Percentiles rank a stretch among this genome's conserved stretches.
Conservation (phyloP, 2,329 filamentous ascomycete genomes). For the Ustilaginoidea virens region DNA sequence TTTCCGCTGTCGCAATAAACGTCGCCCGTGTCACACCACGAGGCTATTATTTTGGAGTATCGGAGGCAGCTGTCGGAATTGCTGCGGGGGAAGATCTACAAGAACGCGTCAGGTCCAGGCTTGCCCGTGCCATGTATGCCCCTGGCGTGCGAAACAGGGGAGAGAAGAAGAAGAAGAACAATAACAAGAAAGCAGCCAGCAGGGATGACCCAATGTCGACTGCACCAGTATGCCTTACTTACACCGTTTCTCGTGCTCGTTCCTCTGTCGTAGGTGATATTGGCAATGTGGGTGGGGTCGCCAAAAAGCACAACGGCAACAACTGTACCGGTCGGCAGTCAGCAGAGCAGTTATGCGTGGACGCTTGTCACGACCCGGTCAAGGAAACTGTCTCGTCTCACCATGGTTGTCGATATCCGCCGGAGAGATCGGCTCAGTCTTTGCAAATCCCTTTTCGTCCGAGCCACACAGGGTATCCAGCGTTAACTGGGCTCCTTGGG, state of each 20-base stretch:
- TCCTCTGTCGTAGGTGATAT: slow-evolving; percentile 20
- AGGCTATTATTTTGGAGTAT: slow-evolving; percentile 19
- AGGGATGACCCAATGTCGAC: neutral
- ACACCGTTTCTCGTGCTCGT: slow-evolving; percentile 22
- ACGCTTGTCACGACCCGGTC: no score
- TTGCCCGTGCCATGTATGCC: no score
- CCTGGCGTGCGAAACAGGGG: neutral
- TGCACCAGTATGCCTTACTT: no score
- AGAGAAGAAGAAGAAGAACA: neutral
- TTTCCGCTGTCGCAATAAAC: slow-evolving; percentile 22
- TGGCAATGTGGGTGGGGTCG: slow-evolving; percentile 23
- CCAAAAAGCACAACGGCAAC: slow-evolving; percentile 25
- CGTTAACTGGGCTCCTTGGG: slow-evolving; percentile 25
- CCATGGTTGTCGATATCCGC: slow-evolving; percentile 17
- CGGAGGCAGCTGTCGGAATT: slow-evolving; percentile 18
- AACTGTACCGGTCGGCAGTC: slow-evolving; percentile 12
- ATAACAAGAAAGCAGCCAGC: neutral
- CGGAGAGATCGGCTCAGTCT: slow-evolving; percentile 11
- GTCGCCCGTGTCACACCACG: slow-evolving; percentile 27
- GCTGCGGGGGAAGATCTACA: slow-evolving; percentile 21
- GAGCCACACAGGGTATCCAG: slow-evolving; percentile 23
- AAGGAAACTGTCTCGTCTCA: slow-evolving; percentile 9
- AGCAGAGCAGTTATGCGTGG: neutral
- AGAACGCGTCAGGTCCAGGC: slow-evolving; percentile 1
- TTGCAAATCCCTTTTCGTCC: slow-evolving; percentile 13